Base-by-base conservation (phyloP, 495 filamentous ascomycete species). In the Astrothelium subdiscretum region DNA sequence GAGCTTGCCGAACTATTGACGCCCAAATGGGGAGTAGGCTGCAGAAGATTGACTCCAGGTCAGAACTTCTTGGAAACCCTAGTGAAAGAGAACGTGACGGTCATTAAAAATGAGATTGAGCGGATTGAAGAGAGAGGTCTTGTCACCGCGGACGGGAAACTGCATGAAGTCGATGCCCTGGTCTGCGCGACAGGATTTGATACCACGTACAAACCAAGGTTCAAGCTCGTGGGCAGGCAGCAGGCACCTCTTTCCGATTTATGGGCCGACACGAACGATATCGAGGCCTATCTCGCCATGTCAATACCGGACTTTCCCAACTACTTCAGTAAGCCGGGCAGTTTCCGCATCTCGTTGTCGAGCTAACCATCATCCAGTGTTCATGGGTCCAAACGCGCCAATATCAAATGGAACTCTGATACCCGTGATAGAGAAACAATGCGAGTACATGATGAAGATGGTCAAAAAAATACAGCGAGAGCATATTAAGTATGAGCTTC, bases 401-500 rank as follows among this genome's bases (percentile, higher is more conserved):
- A 60, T 58, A 44, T 64, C 62, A 2, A 64, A 64, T 57, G 79
- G 78, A 8, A 78, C 76, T 22, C 62, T 78, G 15, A 69, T 78
- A 27, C 65, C 77, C 29, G 62, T 78, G 32, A 71, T 80, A 6
- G 82, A 83, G 62, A 75, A 70, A 31, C 69, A 73, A 22, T 72
- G 78, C 11, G 80, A 83, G 57, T 83, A 84, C 63, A 77, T 84
- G 69, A 73, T 79, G 0, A 68, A 74, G 58, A 75, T 80, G n/a
- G 68, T 81, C 29, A 66, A 69, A 32, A 80, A 81, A 64, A 20
- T 79, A 61, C 77, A 81, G 59, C 75, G 74, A 6, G 78, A 82
- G 44, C 77, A 78, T 57, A 78, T 83, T 64, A 70, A 73, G 29
- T 61, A 42, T 27, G 58, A 22, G 22, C 32, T 42, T 27, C 58